Conservation (phyloP, 2,329 filamentous ascomycete species). For the Colletotrichum coccodes region DNA sequence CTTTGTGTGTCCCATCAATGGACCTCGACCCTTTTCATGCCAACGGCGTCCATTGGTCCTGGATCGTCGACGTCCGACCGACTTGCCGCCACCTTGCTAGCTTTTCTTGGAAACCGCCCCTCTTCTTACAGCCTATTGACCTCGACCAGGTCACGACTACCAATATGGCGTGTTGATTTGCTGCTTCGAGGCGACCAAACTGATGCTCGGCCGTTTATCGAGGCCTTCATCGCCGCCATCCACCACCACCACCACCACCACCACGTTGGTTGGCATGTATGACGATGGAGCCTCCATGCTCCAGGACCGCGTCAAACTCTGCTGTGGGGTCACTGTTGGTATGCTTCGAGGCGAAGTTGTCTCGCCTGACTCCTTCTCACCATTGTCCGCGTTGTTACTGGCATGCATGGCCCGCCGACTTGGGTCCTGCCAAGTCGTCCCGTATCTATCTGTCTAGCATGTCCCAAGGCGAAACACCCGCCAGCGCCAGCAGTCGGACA, state of each 20-base stretch:
- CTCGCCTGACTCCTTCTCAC: neutral
- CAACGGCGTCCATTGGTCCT: conserved; percentile 6
- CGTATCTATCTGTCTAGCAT: neutral
- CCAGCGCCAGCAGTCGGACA: neutral
- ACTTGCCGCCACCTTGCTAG: neutral
- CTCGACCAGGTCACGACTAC: neutral
- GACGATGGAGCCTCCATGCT: neutral
- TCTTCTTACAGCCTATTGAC: neutral
- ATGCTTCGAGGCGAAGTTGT: neutral
- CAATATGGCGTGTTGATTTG: neutral
- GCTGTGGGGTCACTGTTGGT: neutral
- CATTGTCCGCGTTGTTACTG: neutral
- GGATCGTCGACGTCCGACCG: neutral
- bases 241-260: no score
- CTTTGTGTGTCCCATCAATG: neutral
- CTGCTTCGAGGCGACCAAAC: neutral
- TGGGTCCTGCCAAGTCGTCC: conserved; percentile 2
- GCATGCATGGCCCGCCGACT: neutral
- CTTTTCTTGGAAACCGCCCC: neutral
- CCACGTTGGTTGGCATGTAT: neutral
- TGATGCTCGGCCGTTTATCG: conserved; percentile 5
- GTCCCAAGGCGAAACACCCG: neutral
- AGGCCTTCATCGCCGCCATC: conserved; percentile 15
- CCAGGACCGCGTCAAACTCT: neutral
- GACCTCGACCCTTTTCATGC: neutral